These are phyloP conservation scores for Alloteropsis angusta DNA, from an alignment of 202 grass and related monocot genomes.

Conservation along the genomic window DNA sequence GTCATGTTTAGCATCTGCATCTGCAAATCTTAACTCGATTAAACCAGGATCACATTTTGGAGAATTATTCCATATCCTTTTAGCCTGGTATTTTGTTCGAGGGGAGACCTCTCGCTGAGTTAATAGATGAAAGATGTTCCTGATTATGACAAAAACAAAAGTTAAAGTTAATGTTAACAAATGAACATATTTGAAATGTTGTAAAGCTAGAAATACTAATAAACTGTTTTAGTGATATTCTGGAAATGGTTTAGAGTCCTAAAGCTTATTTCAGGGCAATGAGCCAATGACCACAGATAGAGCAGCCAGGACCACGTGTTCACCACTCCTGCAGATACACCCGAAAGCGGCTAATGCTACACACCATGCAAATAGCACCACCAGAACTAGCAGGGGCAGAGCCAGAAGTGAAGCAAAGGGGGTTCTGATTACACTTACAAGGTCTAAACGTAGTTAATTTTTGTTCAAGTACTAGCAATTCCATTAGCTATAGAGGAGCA, in stretches of 20 bases:
- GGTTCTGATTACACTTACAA: too few species aligned
- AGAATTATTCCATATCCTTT: constrained; percentile 51
- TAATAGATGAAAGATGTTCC: constrained; percentile 86
- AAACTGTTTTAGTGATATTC: background rate
- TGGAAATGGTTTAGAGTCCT: background rate
- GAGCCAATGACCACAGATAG: background rate
- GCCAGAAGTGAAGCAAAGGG: too few species aligned
- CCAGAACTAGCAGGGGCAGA: background rate
- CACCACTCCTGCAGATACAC: background rate
- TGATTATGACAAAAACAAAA: constrained; percentile 27
- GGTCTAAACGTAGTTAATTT: too few species aligned
- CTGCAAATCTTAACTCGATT: constrained; percentile 39
- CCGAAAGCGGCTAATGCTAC: background rate
- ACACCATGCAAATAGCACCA: background rate
- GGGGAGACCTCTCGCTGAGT: constrained; percentile 76
- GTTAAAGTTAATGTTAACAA: constrained; percentile 24
- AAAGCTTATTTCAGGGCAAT: background rate
- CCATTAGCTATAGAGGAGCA: too few species aligned
- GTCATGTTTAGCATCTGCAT: constrained; percentile 61
- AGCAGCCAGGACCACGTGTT: background rate
- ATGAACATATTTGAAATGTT: background rate
- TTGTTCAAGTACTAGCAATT: too few species aligned
- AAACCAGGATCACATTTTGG: constrained; percentile 23
- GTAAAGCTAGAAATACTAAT: background rate
- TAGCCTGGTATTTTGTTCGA: constrained; percentile 67